Evolutionary conservation across 257 asterid species (phyloP), one percentile per base, ranked within the genome.

Genomic region (Solanum piurae): DNA sequence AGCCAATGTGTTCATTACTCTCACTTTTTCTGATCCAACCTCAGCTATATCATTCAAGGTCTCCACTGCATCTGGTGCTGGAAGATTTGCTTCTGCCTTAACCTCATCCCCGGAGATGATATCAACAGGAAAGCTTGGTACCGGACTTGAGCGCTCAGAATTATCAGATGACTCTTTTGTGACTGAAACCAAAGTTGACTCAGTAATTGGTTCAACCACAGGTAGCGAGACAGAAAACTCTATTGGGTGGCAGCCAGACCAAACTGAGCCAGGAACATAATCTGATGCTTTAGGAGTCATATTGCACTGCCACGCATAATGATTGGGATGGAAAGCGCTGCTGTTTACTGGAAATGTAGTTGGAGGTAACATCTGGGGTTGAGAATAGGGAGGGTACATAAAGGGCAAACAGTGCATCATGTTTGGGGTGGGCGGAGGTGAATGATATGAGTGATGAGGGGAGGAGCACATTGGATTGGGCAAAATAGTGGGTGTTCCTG

Each of bases 381-480:
- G 98, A 85, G 94, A 62, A 90, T 87, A 95, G 33, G 98, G 94
- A 40, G 98, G 98, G 91, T 95, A 95, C 93, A 94, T 83, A 85
- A 95, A 92, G 7, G 98, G 99, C 90, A 95, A 68, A 20, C 95
- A 92, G 88, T 95, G 98, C 90, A 95, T 93, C 92, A 94, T 92
- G 94, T 88, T 97, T 69, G 99, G 98, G 77, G 99, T 93, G 86
- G 91, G 88, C 33, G 98, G 99, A 83, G 98, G 96, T 34, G 99
- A 97, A 7, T 98, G 98, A 89, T 93, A 96, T 6, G 91, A 95
- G 89, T 92, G 98, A 93, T 93, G 98, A 88, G 95, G 95, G 75
- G 98, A 94, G 83, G 96, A 89, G 89, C 92, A 90, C 90, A 94
- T 93, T 91, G 96, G 95, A 72, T 93, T 88, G 69, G 94, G 95